Evolutionary conservation across 75 land plant genomes (phyloP).

Genomic region (Cunninghamia lanceolata): DNA sequence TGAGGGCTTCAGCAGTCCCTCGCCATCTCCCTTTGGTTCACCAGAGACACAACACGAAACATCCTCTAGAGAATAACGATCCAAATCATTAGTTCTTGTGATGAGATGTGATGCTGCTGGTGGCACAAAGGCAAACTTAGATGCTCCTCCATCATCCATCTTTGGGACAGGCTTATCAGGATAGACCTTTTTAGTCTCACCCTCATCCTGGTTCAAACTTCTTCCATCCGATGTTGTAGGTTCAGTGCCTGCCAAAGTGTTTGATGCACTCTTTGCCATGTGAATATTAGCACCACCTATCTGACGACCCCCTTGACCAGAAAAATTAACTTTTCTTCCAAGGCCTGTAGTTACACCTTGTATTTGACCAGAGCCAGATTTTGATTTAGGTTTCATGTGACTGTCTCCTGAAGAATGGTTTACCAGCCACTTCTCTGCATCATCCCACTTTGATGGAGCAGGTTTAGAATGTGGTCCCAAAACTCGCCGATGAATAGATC

Average conservation of each 20-base stretch:
- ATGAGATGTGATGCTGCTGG: neutral
- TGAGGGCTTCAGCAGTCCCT: constrained; percentile 9
- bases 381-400: constrained; percentile 14
- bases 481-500: constrained; percentile 16
- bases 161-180: constrained; percentile 3
- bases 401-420: constrained; percentile 32
- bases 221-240: constrained; percentile 14
- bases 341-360: constrained; percentile 19
- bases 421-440: constrained; percentile 93
- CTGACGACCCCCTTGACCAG: constrained; percentile 27
- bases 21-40: constrained; percentile 7
- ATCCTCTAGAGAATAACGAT: constrained; percentile 21
- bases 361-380: constrained; percentile 19
- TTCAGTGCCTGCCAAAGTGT: neutral
- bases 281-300: constrained; percentile 8
- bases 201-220: constrained; percentile 12
- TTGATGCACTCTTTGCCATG: constrained; percentile 7
- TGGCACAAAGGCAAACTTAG: constrained; percentile 29
- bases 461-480: constrained; percentile 57
- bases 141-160: constrained; percentile 16
- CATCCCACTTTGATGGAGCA: constrained; percentile 94
- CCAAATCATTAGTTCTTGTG: constrained; percentile 15
- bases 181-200: constrained; percentile 12
- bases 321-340: constrained; percentile 18
- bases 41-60: constrained; percentile 6